Percentiles rank a stretch among this genome's conserved stretches.
Conservation (phyloP, 768 basidiomycete species). For the Rickenella mellea region DNA sequence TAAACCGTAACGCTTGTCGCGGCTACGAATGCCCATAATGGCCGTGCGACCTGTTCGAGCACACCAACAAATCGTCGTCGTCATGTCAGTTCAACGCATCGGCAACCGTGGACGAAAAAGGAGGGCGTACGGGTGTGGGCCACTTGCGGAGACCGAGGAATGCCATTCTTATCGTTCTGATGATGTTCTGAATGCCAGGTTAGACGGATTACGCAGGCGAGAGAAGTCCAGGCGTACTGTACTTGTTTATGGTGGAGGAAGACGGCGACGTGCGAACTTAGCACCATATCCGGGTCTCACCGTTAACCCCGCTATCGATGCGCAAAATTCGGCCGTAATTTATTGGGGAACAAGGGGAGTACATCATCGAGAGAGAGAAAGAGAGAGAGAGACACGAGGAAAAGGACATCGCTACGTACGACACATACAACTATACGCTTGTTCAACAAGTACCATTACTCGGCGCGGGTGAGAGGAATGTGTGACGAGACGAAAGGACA, state of each 20-base stretch:
- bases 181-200: not conserved
- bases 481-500: no score
- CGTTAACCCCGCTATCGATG: no score
- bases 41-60: constrained; percentile 47
- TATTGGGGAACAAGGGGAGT: no score
- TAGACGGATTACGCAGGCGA: not conserved
- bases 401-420: no score
- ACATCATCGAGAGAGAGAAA: no score
- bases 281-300: no score
- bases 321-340: no score
- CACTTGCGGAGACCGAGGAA: constrained; percentile 77
- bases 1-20: constrained; percentile 58
- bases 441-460: no score
- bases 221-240: not conserved
- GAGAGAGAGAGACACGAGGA: no score
- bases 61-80: not conserved
- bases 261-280: not conserved
- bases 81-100: not conserved
- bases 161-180: constrained; percentile 33
- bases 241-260: not conserved
- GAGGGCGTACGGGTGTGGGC: constrained; percentile 59
- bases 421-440: no score
- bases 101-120: no score
- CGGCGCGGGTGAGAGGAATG: no score
- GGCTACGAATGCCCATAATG: constrained; percentile 74